These are phyloP conservation scores for Carex parvula DNA, from an alignment of 176 grass and related monocot species.

Conservation along the genomic window DNA sequence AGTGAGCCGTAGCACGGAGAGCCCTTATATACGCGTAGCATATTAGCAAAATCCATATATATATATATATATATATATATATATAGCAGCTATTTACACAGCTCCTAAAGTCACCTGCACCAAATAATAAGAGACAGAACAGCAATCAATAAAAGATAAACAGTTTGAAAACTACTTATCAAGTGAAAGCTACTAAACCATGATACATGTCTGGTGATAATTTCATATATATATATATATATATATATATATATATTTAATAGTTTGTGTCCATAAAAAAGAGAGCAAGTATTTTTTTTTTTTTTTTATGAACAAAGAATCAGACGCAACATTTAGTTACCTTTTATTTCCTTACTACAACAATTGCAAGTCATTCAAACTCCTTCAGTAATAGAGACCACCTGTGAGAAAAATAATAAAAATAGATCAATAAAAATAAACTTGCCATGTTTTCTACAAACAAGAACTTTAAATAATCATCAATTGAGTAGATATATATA, in stretches of 20 bases:
- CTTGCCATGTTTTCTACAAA: not conserved
- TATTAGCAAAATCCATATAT: too few relatives aligned
- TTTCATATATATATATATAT: not conserved
- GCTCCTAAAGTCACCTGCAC: conserved; percentile 14
- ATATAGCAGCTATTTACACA: conserved; percentile 23
- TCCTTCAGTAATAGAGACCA: conserved; percentile 25
- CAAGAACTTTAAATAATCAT: not conserved
- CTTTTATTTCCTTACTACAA: conserved; percentile 10
- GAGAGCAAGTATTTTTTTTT: not conserved
- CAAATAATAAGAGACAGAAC: conserved; percentile 3
- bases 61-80: conserved; percentile 1
- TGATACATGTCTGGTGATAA: not conserved
- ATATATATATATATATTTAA: too few relatives aligned
- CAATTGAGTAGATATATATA: not conserved
- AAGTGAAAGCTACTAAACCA: conserved; percentile 1
- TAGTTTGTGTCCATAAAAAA: not conserved
- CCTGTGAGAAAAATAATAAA: not conserved
- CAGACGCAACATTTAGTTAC: not conserved
- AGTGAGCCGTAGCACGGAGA: too few relatives aligned
- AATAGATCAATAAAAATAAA: not conserved
- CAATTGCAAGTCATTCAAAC: conserved; percentile 3
- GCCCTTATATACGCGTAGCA: too few relatives aligned
- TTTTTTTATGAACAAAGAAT: not conserved
- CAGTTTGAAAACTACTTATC: not conserved
- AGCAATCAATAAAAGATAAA: conserved; percentile 7